Percentiles rank a stretch among this genome's conserved stretches.
These are phyloP conservation scores for Symmetrospora coprosmae DNA, from an alignment of 768 basidiomycete genomes.

Conservation along the genomic window DNA sequence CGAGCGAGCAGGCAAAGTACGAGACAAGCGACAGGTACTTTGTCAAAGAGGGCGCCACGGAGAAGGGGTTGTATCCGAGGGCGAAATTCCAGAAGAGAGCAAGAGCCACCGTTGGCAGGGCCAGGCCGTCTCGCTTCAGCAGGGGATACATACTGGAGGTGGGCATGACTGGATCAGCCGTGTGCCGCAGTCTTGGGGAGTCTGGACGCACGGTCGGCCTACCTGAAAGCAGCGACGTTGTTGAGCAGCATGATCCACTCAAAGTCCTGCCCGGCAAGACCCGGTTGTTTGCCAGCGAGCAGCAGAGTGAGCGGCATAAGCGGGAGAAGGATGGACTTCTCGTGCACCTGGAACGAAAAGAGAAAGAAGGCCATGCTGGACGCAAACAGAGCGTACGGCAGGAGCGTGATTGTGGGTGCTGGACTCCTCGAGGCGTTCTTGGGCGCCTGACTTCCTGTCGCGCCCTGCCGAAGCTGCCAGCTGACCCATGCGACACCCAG, in stretches of 20 bases:
- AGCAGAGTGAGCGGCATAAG: slow-evolving; percentile 70
- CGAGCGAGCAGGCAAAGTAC: slow-evolving; percentile 45
- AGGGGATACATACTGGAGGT: slow-evolving; percentile 75
- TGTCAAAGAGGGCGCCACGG: slow-evolving; percentile 42
- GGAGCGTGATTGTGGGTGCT: slow-evolving; percentile 48
- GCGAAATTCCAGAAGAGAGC: slow-evolving; percentile 66
- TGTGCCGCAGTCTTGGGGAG: neutral
- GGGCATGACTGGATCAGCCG: neutral
- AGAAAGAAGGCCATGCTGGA: slow-evolving; percentile 85
- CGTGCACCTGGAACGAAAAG: slow-evolving; percentile 92
- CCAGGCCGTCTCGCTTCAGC: slow-evolving; percentile 61
- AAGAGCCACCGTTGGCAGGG: slow-evolving; percentile 55
- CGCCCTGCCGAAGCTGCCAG: slow-evolving; percentile 16
- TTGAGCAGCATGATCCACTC: slow-evolving; percentile 61
- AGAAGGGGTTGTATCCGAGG: slow-evolving; percentile 60
- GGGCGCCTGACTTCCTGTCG: neutral
- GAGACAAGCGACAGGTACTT: slow-evolving; percentile 37
- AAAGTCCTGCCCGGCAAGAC: slow-evolving; percentile 45
- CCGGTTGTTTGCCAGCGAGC: slow-evolving; percentile 40
- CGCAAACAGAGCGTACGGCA: slow-evolving; percentile 65
- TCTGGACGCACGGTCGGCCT: slow-evolving; percentile 25
- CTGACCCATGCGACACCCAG: slow-evolving; percentile 32
- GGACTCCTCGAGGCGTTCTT: slow-evolving; percentile 11
- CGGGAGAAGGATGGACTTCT: slow-evolving; percentile 78
- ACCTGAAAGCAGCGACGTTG: slow-evolving; percentile 82